phyloP scores from a whole-genome alignment of 2,329 filamentous ascomycete species.

The Alternaria novae-zelandiae region DNA sequence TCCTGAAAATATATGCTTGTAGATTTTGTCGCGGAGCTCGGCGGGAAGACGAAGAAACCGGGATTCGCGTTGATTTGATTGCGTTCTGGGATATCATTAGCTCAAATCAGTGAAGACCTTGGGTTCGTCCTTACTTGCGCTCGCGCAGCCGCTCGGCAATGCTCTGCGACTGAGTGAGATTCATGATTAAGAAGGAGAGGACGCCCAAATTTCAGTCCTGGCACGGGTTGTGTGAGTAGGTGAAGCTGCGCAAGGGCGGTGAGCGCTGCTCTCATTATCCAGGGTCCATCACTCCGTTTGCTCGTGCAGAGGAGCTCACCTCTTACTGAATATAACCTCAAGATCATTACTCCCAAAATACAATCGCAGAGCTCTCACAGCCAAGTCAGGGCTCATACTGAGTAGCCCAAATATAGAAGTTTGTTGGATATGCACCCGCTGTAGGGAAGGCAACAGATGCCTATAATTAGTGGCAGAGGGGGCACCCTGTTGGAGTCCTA shows the following conservation, averaged over 20 bases:
- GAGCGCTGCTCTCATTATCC: neutral
- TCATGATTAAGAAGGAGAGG: neutral
- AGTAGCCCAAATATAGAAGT: neutral
- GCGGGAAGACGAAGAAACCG: neutral
- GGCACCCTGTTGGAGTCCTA: neutral
- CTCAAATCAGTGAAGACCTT: neutral
- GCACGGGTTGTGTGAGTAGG: neutral
- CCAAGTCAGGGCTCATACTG: conserved; percentile 1
- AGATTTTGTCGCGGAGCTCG: neutral
- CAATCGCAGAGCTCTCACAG: neutral
- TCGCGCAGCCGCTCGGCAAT: neutral
- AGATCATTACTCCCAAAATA: conserved; percentile 1
- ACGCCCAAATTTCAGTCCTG: neutral
- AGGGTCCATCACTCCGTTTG: neutral
- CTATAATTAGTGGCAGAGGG: neutral
- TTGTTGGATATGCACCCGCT: neutral
- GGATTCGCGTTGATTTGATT: neutral
- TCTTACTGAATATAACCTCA: neutral
- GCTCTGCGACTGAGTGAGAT: neutral
- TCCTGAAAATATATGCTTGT: neutral
- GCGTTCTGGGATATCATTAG: neutral
- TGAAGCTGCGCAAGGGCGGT: neutral
- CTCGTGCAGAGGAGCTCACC: neutral
- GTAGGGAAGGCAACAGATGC: conserved; percentile 6
- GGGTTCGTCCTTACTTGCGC: neutral